Evolutionary conservation across 495 filamentous ascomycete species (phyloP).

Genomic region (Neurospora sp.): DNA sequence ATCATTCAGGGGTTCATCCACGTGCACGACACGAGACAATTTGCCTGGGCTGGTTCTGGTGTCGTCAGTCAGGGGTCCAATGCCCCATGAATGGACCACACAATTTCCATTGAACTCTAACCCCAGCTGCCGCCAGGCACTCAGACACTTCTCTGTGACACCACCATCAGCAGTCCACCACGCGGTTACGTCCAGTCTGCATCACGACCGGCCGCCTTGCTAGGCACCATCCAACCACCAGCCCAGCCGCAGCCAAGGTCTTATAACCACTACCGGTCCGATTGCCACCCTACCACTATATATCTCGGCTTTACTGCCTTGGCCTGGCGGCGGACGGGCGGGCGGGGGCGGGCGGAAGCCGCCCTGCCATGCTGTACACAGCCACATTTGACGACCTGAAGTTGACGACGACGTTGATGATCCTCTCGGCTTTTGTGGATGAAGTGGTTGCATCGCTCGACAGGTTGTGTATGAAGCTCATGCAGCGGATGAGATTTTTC

Average conservation of each 20-base stretch:
- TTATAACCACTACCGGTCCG: background rate
- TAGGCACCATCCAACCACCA: background rate
- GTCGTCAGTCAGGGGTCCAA: background rate
- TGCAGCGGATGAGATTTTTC: background rate
- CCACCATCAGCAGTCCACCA: background rate
- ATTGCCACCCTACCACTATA: background rate
- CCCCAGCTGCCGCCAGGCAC: background rate
- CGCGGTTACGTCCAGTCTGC: background rate
- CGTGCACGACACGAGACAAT: background rate
- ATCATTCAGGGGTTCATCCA: background rate
- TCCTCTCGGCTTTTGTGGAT: background rate
- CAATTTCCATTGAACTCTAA: background rate
- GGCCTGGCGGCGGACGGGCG: background rate
- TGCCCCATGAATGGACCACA: background rate
- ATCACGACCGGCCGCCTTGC: background rate
- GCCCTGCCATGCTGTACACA: background rate
- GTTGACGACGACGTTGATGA: background rate
- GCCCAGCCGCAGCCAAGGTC: background rate
- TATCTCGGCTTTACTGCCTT: background rate
- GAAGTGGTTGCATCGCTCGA: background rate
- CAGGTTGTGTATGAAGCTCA: background rate
- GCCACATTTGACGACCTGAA: background rate
- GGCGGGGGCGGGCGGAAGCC: no score
- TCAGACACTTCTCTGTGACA: background rate
- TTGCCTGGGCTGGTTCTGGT: background rate